phyloP scores from a whole-genome alignment of 345 rosid species.

The Salix brachista region DNA sequence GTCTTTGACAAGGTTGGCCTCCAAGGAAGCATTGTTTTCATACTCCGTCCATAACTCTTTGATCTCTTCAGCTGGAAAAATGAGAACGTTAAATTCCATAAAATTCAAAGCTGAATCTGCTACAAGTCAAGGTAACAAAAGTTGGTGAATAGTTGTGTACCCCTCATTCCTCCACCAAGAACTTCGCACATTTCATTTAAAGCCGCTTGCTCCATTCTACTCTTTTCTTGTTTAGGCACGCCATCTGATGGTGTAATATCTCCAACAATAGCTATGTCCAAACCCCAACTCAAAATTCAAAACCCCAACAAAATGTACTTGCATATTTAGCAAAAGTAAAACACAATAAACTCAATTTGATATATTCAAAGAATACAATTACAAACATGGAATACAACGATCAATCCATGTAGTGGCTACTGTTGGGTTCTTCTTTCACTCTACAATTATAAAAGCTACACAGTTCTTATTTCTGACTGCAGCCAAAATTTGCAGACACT shows the following conservation, averaged over 20 bases:
- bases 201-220: conserved; percentile 27
- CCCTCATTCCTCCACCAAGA: conserved; percentile 34
- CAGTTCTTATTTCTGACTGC: background rate
- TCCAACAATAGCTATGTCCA: conserved; percentile 32
- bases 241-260: conserved; percentile 37
- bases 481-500: background rate
- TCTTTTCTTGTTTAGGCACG: conserved; percentile 31
- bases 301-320: conserved; percentile 4
- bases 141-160: conserved; percentile 1
- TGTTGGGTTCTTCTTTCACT: background rate
- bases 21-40: conserved; percentile 33
- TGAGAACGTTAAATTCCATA: background rate
- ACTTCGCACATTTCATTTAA: conserved; percentile 27
- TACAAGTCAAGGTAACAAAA: background rate
- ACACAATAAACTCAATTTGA: background rate
- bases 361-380: background rate
- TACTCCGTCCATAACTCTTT: conserved; percentile 31
- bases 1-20: conserved; percentile 32
- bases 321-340: background rate
- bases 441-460: background rate
- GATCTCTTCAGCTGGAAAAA: conserved; percentile 31
- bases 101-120: background rate
- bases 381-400: background rate
- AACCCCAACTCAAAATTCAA: conserved; percentile 16
- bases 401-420: background rate